Conservation (phyloP, 1,284 basidiomycete genomes). For the Pseudozyma thailandica region DNA sequence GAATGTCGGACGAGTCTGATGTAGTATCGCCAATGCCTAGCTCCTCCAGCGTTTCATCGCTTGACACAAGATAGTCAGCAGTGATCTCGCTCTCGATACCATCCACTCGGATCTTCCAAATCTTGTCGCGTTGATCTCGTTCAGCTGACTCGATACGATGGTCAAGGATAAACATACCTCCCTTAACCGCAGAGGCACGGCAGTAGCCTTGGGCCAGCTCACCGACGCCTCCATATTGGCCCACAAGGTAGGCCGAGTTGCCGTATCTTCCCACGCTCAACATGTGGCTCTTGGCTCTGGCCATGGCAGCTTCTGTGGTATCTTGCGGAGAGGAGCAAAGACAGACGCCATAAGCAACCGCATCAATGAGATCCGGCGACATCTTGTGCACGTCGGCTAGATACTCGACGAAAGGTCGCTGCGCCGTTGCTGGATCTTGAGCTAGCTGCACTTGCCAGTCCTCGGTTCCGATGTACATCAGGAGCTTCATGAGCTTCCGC, state of each 20-base stretch:
- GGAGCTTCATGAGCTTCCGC: slow-evolving; percentile 88
- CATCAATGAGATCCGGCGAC: slow-evolving; percentile 71
- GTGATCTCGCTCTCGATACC: slow-evolving; percentile 75
- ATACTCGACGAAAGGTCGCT: slow-evolving; percentile 70
- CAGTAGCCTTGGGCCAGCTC: slow-evolving; percentile 65
- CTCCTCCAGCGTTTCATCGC: slow-evolving; percentile 70
- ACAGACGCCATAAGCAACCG: slow-evolving; percentile 64
- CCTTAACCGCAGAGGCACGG: slow-evolving; percentile 60
- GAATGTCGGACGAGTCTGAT: not conserved
- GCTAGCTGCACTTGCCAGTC: slow-evolving; percentile 24
- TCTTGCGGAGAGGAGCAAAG: slow-evolving; percentile 60
- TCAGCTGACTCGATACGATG: slow-evolving; percentile 27
- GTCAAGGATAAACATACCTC: slow-evolving; percentile 58
- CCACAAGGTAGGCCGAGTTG: slow-evolving; percentile 87
- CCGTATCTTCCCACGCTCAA: slow-evolving; percentile 87
- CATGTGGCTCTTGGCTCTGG: slow-evolving; percentile 72
- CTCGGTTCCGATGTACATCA: slow-evolving; percentile 69
- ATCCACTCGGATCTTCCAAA: slow-evolving; percentile 68
- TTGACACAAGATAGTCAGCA: slow-evolving; percentile 69
- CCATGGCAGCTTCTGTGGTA: slow-evolving; percentile 33
- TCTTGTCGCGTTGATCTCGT: not conserved
- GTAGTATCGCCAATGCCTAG: not conserved
- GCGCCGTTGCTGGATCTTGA: slow-evolving; percentile 5
- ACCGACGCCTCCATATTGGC: slow-evolving; percentile 84
- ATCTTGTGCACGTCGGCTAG: slow-evolving; percentile 76